phyloP scores from a whole-genome alignment of 1,284 basidiomycete species.

The Trametes hirsuta region DNA sequence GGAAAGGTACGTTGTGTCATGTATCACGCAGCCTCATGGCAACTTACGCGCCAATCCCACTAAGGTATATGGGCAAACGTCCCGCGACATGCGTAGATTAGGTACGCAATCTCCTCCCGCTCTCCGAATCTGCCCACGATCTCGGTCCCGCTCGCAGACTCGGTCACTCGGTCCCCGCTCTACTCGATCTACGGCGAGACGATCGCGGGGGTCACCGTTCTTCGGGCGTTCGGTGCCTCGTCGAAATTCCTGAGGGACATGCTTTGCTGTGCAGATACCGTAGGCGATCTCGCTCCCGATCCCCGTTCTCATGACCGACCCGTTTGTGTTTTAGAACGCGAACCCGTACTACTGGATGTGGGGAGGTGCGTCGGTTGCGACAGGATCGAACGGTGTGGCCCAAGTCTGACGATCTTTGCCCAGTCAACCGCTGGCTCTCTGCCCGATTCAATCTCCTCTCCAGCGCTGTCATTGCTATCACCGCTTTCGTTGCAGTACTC shows the following conservation, averaged over 20 bases:
- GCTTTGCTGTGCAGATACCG: conserved; percentile 83
- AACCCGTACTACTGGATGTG: conserved; percentile 89
- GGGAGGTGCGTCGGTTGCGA: conserved; percentile 58
- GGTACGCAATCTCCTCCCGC: conserved; percentile 46
- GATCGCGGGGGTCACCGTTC: conserved; percentile 84
- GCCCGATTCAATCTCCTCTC: conserved; percentile 85
- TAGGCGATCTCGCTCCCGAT: conserved; percentile 13
- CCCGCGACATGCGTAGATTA: conserved; percentile 86
- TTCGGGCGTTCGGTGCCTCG: conserved; percentile 87
- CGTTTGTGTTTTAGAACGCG: conserved; percentile 53
- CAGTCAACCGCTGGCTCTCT: conserved; percentile 82
- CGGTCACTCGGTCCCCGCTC: conserved; percentile 87
- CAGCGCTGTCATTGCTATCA: conserved; percentile 70
- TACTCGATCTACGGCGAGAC: conserved; percentile 94
- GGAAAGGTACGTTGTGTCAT: conserved; percentile 44
- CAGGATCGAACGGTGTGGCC: background rate
- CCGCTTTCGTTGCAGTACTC: conserved; percentile 69
- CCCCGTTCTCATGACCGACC: conserved; percentile 14
- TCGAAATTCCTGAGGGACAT: conserved; percentile 88
- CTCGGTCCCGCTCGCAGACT: conserved; percentile 35
- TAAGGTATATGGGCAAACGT: conserved; percentile 84
- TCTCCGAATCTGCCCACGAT: conserved; percentile 14
- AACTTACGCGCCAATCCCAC: conserved; percentile 10
- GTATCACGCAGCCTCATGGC: conserved; percentile 1
- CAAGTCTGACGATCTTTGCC: conserved; percentile 14